Conservation (phyloP, 164 flowering plant species). For the Echeveria elegans region DNA sequence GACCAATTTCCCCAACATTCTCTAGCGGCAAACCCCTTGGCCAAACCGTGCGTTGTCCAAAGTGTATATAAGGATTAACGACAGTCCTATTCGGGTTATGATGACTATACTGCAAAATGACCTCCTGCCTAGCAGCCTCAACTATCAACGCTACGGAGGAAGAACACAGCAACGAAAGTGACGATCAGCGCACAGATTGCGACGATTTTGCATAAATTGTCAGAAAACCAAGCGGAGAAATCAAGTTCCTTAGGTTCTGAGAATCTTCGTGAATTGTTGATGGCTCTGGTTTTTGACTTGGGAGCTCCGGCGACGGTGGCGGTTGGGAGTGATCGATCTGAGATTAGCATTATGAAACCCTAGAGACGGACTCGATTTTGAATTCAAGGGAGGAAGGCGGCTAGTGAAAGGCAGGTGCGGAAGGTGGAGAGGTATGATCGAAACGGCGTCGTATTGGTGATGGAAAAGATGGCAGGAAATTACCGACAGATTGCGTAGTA, state of each 20-base stretch:
- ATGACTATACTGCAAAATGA: slow-evolving; percentile 77
- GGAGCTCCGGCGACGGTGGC: not conserved
- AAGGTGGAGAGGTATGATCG: not conserved
- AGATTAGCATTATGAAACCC: slow-evolving; percentile 1
- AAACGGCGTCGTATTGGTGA: not conserved
- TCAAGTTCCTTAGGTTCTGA: slow-evolving; percentile 48
- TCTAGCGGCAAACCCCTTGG: slow-evolving; percentile 95
- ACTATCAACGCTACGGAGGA: slow-evolving; percentile 71
- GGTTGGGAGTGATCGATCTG: not conserved
- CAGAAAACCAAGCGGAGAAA: slow-evolving; percentile 75
- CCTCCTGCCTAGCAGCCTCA: slow-evolving; percentile 64
- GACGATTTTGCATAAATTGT: slow-evolving; percentile 61
- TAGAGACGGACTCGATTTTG: not conserved
- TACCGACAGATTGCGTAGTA: not conserved
- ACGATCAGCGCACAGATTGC: slow-evolving; percentile 31
- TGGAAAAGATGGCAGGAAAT: not conserved
- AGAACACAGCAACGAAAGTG: slow-evolving; percentile 67
- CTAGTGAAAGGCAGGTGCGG: not conserved
- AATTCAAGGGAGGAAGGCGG: not conserved
- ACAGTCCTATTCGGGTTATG: slow-evolving; percentile 72
- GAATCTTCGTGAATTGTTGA: slow-evolving; percentile 24
- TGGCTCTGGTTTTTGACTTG: not conserved
- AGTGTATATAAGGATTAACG: slow-evolving; percentile 89
- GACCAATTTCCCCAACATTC: slow-evolving; percentile 77
- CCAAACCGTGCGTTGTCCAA: slow-evolving; percentile 97